Evolutionary conservation across 768 basidiomycete species (phyloP), one percentile per base, ranked within the genome.

Genomic region (Mycena galopus): DNA sequence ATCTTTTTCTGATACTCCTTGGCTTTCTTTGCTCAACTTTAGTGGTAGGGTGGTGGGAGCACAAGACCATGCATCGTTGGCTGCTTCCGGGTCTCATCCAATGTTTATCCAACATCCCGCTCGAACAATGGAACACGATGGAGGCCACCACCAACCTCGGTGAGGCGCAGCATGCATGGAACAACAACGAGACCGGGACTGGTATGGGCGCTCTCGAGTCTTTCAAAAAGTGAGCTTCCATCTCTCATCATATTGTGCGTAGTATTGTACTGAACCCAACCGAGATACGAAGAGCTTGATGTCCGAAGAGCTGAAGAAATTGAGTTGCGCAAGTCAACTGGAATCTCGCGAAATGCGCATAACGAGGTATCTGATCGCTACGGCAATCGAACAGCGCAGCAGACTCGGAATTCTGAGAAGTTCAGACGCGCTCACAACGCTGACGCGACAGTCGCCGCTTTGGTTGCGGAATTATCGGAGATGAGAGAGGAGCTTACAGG

Each of bases 41-140:
- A n/a, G n/a, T n/a, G n/a, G n/a, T n/a, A 71, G 69, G 61, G 29
- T 71, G 69, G 69, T 71, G 69, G 69, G 39, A 65, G 2, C 62
- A 70, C 60, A 70, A 70, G 62, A 19, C 58, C 14, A 63, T 64
- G 62, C 69, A 70, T 39, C 35, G 27, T 55, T 71, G 69, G 69
- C 32, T 71, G 27, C 69, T 71, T 21, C 62, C 8, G 4, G 69
- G 55, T 25, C 35, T 65, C 57, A 59, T 71, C 23, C 61, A 58
- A 23, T 71, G 69, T 35, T 21, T 71, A 33, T 65, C 69, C 10
- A 37, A 27, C 44, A 65, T 71, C 56, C 62, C 69, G 29, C 44
- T 51, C 23, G 12, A 69, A 62, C 59, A 37, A 37, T 37, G 35
- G 35, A 37, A 37, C 14, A 37, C 35, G 35, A 37, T 37, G 35